Conservation (phyloP, 1,139 yeast genomes). For the Taphrina populina region DNA sequence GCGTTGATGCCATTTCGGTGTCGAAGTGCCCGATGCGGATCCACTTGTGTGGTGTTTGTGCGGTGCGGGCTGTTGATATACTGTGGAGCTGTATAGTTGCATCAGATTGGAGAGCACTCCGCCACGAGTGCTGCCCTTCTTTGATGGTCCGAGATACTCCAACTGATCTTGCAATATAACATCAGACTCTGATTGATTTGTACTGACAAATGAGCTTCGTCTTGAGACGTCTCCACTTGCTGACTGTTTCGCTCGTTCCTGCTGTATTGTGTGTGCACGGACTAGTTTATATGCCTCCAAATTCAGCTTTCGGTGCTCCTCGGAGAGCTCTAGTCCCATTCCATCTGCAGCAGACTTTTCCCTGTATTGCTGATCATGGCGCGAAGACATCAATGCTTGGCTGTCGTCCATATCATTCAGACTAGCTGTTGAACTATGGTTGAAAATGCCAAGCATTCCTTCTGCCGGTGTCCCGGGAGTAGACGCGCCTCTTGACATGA, state of each 20-base stretch:
- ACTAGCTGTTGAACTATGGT: background rate
- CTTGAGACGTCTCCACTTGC: constrained; percentile 16
- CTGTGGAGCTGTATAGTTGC: constrained; percentile 28
- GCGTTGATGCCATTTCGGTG: constrained; percentile 32
- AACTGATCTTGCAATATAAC: constrained; percentile 6
- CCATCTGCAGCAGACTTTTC: constrained; percentile 5
- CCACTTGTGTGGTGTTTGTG: constrained; percentile 1
- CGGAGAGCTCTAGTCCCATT: background rate
- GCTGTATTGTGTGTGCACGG: constrained; percentile 29
- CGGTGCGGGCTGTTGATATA: constrained; percentile 21
- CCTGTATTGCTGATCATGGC: background rate
- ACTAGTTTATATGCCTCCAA: constrained; percentile 31
- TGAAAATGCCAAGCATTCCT: constrained; percentile 3
- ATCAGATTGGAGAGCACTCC: constrained; percentile 30
- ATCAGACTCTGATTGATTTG: constrained; percentile 1
- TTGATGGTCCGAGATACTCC: background rate
- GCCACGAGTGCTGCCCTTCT: constrained; percentile 12
- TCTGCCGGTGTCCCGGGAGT: constrained; percentile 20
- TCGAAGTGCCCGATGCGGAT: constrained; percentile 16
- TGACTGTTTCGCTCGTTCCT: background rate
- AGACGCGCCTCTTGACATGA: background rate
- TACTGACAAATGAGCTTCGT: constrained; percentile 22
- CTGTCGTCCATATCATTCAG: no score
- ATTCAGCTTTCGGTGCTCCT: constrained; percentile 21
- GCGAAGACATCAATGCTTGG: background rate